These are phyloP conservation scores for Apophysomyces trapeziformis DNA, from an alignment of 371 early-diverging fungal genomes.

Conservation along the genomic window DNA sequence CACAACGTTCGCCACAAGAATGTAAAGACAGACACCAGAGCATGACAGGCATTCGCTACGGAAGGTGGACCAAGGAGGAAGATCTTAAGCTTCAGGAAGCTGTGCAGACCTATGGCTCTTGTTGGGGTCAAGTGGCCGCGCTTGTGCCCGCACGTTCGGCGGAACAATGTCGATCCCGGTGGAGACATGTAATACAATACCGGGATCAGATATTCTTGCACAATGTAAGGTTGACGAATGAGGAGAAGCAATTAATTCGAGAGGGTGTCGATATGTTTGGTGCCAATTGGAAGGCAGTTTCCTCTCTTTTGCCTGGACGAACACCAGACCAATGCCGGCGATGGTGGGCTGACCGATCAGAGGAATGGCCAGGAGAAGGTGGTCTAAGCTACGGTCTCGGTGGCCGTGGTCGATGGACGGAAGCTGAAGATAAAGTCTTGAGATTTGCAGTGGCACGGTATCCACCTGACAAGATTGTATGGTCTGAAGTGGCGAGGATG, in stretches of 20 bases:
- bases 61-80: constrained; percentile 37
- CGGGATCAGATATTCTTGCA: neutral
- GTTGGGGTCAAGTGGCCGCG: constrained; percentile 26
- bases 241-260: constrained; percentile 32
- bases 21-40: neutral
- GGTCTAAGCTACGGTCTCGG: neutral
- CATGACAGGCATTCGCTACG: neutral
- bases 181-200: constrained; percentile 22
- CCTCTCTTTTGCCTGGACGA: constrained; percentile 36
- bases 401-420: constrained; percentile 23
- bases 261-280: constrained; percentile 54
- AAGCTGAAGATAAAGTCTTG: constrained; percentile 34
- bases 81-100: constrained; percentile 23
- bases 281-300: constrained; percentile 42
- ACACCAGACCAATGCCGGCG: constrained; percentile 40
- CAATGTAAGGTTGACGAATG: constrained; percentile 22
- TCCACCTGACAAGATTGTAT: constrained; percentile 17
- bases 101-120: constrained; percentile 5
- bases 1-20: neutral
- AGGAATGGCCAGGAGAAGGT: neutral
- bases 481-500: constrained; percentile 33
- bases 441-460: constrained; percentile 27
- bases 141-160: constrained; percentile 10
- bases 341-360: constrained; percentile 29
- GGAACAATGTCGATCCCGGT: constrained; percentile 31